These are phyloP conservation scores for Parvularia atlantis DNA, from an alignment of 78 protist species.

Conservation along the genomic window DNA sequence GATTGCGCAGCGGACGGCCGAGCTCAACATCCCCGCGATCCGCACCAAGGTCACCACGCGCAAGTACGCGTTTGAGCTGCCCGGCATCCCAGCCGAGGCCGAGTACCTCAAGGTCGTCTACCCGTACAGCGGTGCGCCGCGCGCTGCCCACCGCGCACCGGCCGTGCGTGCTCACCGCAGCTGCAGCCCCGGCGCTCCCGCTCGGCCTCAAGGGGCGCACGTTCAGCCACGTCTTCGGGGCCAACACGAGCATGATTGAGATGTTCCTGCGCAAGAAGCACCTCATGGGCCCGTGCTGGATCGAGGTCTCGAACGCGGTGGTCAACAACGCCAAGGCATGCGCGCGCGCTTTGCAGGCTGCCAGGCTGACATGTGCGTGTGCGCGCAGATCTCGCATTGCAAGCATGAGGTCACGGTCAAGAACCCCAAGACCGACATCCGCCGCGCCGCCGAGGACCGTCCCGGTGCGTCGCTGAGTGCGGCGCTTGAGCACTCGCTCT, in stretches of 20 bases:
- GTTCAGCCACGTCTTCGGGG: slow-evolving; percentile 60
- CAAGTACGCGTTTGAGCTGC: slow-evolving; percentile 51
- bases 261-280: slow-evolving; percentile 52
- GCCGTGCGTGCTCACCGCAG: too few species aligned
- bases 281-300: slow-evolving; percentile 89
- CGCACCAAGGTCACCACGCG: slow-evolving; percentile 14
- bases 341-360: too few species aligned
- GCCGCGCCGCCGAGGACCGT: background rate
- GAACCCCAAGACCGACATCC: too few species aligned
- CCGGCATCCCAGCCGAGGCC: slow-evolving; percentile 4
- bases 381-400: slow-evolving; percentile 6
- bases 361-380: too few species aligned
- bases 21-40: background rate
- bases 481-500: background rate
- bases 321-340: too few species aligned
- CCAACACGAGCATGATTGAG: slow-evolving; percentile 51
- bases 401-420: background rate
- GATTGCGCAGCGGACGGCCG: background rate
- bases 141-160: background rate
- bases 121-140: background rate
- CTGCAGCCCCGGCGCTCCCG: background rate
- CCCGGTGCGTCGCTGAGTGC: background rate
- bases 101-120: slow-evolving; percentile 37
- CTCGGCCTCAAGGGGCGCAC: slow-evolving; percentile 3
- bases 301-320: background rate